Percentiles rank a stretch among this genome's conserved stretches.
phyloP scores from a whole-genome alignment of 805 yeast species.

The Scheffersomyces amazonensis region DNA sequence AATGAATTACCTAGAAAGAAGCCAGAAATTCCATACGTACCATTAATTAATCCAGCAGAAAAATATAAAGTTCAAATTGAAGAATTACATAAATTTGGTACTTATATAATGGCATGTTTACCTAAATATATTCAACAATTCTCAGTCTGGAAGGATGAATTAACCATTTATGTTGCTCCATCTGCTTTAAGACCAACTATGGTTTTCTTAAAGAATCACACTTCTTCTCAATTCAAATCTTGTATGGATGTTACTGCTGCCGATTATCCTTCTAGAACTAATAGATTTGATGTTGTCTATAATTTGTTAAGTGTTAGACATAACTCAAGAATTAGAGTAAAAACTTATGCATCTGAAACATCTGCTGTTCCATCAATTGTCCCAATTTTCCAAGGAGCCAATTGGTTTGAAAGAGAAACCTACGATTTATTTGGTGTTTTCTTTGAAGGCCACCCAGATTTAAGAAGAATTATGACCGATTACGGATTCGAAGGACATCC shows the following conservation, averaged over 20 bases:
- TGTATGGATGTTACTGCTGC: slow-evolving; percentile 83
- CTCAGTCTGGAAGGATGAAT: slow-evolving; percentile 88
- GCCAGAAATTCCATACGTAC: slow-evolving; percentile 31
- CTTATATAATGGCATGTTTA: slow-evolving; percentile 69
- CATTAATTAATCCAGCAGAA: slow-evolving; percentile 75
- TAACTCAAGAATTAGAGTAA: slow-evolving; percentile 84
- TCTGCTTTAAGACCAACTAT: slow-evolving; percentile 69
- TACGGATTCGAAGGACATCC: slow-evolving; percentile 94
- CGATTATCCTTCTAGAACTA: slow-evolving; percentile 79
- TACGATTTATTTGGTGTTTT: slow-evolving; percentile 85
- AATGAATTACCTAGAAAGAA: slow-evolving; percentile 36
- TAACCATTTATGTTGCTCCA: slow-evolving; percentile 73
- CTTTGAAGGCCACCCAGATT: slow-evolving; percentile 86
- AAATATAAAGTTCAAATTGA: slow-evolving; percentile 62
- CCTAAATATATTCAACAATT: slow-evolving; percentile 84
- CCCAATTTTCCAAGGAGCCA: slow-evolving; percentile 73
- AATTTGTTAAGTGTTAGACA: slow-evolving; percentile 76
- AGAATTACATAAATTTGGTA: slow-evolving; percentile 79
- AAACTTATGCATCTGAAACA: slow-evolving; percentile 83
- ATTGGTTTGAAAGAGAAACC: slow-evolving; percentile 90
- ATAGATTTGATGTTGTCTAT: slow-evolving; percentile 85
- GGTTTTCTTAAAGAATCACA: slow-evolving; percentile 70
- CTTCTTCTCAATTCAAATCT: slow-evolving; percentile 75
- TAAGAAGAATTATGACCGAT: slow-evolving; percentile 87
- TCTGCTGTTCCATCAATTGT: slow-evolving; percentile 78